Evolutionary conservation across 1,139 yeast genomes (phyloP).

Genomic region (Suhomyces atakaporum): DNA sequence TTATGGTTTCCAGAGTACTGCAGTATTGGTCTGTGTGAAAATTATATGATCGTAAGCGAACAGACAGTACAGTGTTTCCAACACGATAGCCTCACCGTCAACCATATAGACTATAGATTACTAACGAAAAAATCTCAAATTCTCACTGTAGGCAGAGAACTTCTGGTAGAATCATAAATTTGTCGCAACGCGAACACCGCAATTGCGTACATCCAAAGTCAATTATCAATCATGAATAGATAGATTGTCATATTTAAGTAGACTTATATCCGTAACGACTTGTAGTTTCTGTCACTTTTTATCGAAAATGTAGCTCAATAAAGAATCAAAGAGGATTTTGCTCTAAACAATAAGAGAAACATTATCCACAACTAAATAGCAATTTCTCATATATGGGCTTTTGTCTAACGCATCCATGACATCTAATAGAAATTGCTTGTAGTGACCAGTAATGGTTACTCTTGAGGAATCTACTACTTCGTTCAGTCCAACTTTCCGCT

Average conservation of each 20-base stretch:
- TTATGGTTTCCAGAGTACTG: no score
- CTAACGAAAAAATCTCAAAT: not conserved
- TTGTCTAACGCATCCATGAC: constrained; percentile 3
- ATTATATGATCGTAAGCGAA: no score
- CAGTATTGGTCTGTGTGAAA: no score
- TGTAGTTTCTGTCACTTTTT: not conserved
- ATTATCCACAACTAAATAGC: constrained; percentile 6
- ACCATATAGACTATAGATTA: not conserved
- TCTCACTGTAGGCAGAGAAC: not conserved
- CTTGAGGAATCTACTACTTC: not conserved
- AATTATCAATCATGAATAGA: not conserved
- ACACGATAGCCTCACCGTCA: no score
- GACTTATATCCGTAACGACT: not conserved
- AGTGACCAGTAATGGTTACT: constrained; percentile 6
- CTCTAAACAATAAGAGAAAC: constrained; percentile 4
- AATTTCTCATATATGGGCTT: constrained; percentile 1
- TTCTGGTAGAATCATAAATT: not conserved
- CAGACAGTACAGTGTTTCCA: no score
- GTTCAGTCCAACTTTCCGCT: not conserved
- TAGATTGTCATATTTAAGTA: not conserved
- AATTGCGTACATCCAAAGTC: not conserved
- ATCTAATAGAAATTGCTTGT: constrained; percentile 6
- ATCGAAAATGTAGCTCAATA: not conserved
- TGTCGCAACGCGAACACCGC: not conserved
- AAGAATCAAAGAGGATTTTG: not conserved